Percentiles rank a stretch among this genome's conserved stretches.
Conservation (phyloP, 345 rosid genomes). For the Aquilaria malaccensis region DNA sequence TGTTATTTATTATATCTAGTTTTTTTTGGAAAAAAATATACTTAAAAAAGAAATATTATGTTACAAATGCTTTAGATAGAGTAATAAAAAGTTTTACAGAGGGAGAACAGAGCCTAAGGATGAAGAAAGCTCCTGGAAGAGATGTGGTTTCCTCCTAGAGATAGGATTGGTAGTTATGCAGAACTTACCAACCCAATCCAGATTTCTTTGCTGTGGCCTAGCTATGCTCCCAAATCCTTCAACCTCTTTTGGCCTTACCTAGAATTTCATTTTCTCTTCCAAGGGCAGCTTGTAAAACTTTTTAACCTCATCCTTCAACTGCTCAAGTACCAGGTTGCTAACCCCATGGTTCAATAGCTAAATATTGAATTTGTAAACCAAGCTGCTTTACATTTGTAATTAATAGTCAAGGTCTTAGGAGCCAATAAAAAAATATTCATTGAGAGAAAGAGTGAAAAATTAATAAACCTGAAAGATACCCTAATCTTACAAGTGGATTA, state of each 20-base stretch:
- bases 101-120: constrained; percentile 24
- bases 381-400: too few relatives aligned
- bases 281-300: constrained; percentile 38
- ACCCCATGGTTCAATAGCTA: constrained; percentile 36
- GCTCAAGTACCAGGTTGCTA: constrained; percentile 23
- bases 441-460: too few relatives aligned
- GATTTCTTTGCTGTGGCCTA: constrained; percentile 27
- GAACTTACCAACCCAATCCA: constrained; percentile 50
- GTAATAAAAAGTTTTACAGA: background rate
- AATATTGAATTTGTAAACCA: too few relatives aligned
- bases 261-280: constrained; percentile 35
- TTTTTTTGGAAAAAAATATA: too few relatives aligned
- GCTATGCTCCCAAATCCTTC: constrained; percentile 32
- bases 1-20: too few relatives aligned
- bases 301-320: constrained; percentile 26
- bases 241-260: constrained; percentile 30
- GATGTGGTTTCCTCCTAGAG: constrained; percentile 19
- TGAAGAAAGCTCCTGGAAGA: constrained; percentile 36
- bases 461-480: too few relatives aligned
- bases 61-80: too few relatives aligned
- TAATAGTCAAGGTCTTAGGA: too few relatives aligned
- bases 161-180: constrained; percentile 27
- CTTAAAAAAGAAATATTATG: too few relatives aligned
- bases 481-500: too few relatives aligned
- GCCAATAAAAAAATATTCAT: too few relatives aligned